Conservation (phyloP, 768 basidiomycete genomes). For the Lactarius hengduanensis region DNA sequence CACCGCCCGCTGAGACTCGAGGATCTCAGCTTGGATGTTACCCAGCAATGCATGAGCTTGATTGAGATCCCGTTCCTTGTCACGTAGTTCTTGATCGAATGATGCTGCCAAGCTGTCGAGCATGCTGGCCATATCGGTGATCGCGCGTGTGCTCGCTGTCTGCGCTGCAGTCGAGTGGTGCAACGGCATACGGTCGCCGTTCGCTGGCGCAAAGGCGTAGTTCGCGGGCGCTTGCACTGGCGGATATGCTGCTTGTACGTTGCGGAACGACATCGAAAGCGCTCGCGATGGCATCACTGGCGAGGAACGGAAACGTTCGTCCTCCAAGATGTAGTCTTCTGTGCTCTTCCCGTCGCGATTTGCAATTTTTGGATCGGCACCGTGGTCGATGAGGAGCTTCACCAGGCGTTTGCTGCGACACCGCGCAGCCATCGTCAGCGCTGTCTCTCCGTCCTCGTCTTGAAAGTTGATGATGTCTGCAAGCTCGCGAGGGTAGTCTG, state of each 20-base stretch:
- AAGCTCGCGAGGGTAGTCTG: conserved; percentile 93
- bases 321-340: conserved; percentile 98
- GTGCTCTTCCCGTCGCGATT: conserved; percentile 96
- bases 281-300: conserved; percentile 73
- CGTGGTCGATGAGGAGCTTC: conserved; percentile 93
- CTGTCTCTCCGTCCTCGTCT: conserved; percentile 98
- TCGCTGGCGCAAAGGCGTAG: conserved; percentile 48
- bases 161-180: conserved; percentile 87
- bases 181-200: conserved; percentile 67
- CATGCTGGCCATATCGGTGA: conserved; percentile 82
- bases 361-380: conserved; percentile 91
- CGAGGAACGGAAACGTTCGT: conserved; percentile 93
- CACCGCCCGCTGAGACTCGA: conserved; percentile 78
- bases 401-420: conserved; percentile 95
- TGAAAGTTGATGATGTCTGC: conserved; percentile 99
- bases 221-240: conserved; percentile 42
- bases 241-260: conserved; percentile 60
- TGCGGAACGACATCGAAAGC: conserved; percentile 69
- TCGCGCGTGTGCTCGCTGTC: conserved; percentile 78
- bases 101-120: conserved; percentile 84
- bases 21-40: conserved; percentile 88
- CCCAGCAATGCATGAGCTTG: conserved; percentile 85
- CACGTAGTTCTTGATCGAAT: conserved; percentile 88
- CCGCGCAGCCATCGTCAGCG: conserved; percentile 92
- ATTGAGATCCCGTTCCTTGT: conserved; percentile 86